Conservation (phyloP, 805 yeast species). For the Metschnikowia kunwiensis region DNA sequence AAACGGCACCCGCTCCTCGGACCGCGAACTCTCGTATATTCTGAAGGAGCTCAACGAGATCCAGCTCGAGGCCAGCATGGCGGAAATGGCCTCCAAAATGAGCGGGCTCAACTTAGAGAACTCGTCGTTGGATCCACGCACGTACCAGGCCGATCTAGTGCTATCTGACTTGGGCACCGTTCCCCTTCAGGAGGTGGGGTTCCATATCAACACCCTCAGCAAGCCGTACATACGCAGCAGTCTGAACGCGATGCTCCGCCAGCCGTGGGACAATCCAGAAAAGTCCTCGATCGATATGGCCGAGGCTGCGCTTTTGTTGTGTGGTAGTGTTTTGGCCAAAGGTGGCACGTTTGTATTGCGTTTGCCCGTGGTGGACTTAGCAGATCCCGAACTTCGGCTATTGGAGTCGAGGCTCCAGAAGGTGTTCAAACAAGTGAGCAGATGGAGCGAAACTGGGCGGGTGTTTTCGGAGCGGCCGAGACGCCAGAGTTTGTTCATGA, state of each 20-base stretch:
- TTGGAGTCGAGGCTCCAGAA: constrained; percentile 22
- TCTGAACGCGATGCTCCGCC: constrained; percentile 25
- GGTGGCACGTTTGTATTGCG: constrained; percentile 34
- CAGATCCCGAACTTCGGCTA: constrained; percentile 30
- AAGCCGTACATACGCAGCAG: constrained; percentile 33
- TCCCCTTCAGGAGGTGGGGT: constrained; percentile 36
- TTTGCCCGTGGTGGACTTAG: constrained; percentile 22
- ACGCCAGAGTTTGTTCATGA: constrained; percentile 24
- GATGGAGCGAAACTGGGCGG: constrained; percentile 16
- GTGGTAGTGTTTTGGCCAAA: constrained; percentile 27
- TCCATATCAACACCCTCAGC: constrained; percentile 34
- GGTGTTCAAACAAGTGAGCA: constrained; percentile 28
- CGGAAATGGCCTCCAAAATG: constrained; percentile 12
- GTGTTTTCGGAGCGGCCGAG: constrained; percentile 4
- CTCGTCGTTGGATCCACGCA: neutral
- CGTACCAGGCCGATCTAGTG: constrained; percentile 34
- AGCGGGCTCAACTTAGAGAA: neutral
- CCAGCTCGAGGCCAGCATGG: constrained; percentile 22
- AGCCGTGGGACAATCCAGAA: constrained; percentile 23
- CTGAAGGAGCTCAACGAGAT: constrained; percentile 27
- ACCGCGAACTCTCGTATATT: constrained; percentile 23
- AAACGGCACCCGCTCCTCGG: neutral
- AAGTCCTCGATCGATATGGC: constrained; percentile 38
- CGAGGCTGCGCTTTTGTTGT: constrained; percentile 36
- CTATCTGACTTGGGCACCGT: constrained; percentile 37